Evolutionary conservation across 164 flowering plant species (phyloP).

Genomic region (Brasenia schreberi): DNA sequence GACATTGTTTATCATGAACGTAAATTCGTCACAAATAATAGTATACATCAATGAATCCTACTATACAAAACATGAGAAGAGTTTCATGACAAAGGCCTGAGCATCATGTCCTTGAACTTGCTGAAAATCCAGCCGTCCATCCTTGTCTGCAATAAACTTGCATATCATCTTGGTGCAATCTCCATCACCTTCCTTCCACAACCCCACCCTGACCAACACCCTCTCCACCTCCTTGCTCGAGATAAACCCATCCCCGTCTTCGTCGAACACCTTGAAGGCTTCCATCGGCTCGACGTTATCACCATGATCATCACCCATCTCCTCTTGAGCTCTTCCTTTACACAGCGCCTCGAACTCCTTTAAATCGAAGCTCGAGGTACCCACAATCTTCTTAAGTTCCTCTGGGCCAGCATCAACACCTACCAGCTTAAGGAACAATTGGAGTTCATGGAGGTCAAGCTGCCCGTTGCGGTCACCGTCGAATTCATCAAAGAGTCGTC

Average conservation of each 20-base stretch:
- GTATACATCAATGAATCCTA: not conserved
- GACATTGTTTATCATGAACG: too few species aligned
- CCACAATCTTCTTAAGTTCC: not conserved
- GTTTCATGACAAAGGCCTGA: not conserved
- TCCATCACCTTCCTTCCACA: constrained; percentile 14
- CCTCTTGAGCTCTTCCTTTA: not conserved
- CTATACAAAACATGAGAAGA: not conserved
- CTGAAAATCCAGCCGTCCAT: constrained; percentile 20
- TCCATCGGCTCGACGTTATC: constrained; percentile 11
- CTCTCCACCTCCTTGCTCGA: constrained; percentile 44
- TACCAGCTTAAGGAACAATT: not conserved
- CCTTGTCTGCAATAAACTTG: constrained; percentile 12
- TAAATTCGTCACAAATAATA: too few species aligned
- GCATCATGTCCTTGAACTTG: constrained; percentile 37
- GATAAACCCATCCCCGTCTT: constrained; percentile 60
- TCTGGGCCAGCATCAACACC: not conserved
- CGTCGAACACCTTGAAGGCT: constrained; percentile 68
- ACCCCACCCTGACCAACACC: constrained; percentile 38
- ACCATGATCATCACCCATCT: constrained; percentile 1
- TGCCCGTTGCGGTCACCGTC: not conserved
- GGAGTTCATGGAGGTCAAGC: not conserved
- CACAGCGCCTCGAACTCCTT: not conserved
- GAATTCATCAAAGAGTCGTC: not conserved
- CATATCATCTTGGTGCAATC: constrained; percentile 16
- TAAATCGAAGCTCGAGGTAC: not conserved